A percentile compares a stretch with the other conserved stretches of the same genome.
Conservation (phyloP, 768 basidiomycete genomes). For the Crucibulum laeve region DNA sequence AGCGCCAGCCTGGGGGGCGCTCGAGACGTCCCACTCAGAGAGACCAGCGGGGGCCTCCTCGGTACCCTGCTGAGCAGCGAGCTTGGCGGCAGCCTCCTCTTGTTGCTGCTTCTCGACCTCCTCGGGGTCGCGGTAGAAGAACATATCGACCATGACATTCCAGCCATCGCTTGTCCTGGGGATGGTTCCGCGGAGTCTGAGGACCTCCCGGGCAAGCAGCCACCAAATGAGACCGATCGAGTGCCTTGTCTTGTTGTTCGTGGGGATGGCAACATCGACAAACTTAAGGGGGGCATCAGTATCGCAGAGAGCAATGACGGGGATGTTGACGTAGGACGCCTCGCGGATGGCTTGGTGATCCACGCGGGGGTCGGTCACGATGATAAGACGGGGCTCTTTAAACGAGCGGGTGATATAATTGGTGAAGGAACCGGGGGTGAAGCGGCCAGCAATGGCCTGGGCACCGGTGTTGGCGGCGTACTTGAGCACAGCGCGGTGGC, state of each 20-base stretch:
- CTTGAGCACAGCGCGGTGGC: conserved; percentile 99
- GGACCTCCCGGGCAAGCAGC: conserved; percentile 95
- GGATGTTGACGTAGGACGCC: conserved; percentile 99
- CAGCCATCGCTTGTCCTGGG: conserved; percentile 89
- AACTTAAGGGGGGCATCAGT: conserved; percentile 97
- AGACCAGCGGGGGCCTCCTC: conserved; percentile 39
- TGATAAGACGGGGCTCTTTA: conserved; percentile 98
- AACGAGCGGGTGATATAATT: conserved; percentile 99
- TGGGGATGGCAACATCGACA: conserved; percentile 97
- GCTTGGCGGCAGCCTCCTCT: conserved; percentile 87
- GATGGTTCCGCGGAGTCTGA: conserved; percentile 92
- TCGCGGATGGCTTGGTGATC: conserved; percentile 99
- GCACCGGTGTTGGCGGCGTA: conserved; percentile 97
- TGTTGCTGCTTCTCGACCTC: conserved; percentile 98
- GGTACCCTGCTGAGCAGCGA: conserved; percentile 50
- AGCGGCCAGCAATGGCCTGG: conserved; percentile 97
- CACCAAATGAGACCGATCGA: conserved; percentile 97
- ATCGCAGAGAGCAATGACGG: conserved; percentile 98
- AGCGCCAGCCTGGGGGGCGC: conserved; percentile 61
- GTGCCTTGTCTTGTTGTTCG: conserved; percentile 99
- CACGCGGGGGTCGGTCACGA: conserved; percentile 98
- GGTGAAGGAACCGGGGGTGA: conserved; percentile 98
- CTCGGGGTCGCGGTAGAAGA: conserved; percentile 99
- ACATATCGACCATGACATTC: conserved; percentile 99
- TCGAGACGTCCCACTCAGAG: conserved; percentile 72